phyloP scores from a whole-genome alignment of 2,329 filamentous ascomycete species.

The Cladophialophora chaetospira region DNA sequence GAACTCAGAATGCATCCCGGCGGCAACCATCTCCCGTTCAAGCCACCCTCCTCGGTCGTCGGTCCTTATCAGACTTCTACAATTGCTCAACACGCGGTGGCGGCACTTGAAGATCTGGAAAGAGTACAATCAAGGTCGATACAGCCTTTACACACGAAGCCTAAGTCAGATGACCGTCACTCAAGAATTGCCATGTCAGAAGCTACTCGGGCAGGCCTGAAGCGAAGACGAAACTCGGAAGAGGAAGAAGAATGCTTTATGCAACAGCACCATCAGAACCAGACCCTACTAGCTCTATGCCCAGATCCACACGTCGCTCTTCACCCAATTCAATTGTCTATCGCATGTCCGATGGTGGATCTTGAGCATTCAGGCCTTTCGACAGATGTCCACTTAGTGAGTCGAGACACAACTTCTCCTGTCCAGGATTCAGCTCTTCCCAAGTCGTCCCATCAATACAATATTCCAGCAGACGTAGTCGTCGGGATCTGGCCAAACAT shows the following conservation, averaged over 20 bases:
- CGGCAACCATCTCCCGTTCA: not conserved
- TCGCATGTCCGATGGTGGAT: too few relatives aligned
- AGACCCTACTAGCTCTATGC: too few relatives aligned
- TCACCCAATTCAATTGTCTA: too few relatives aligned
- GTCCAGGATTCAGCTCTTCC: not conserved
- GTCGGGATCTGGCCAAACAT: not conserved
- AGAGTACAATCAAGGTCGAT: not conserved
- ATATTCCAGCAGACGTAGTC: not conserved
- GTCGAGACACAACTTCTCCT: not conserved
- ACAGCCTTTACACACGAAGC: not conserved
- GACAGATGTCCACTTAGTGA: too few relatives aligned
- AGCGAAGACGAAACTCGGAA: too few relatives aligned
- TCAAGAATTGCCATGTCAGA: not conserved
- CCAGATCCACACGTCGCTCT: too few relatives aligned
- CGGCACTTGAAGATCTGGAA: not conserved
- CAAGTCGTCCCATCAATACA: not conserved
- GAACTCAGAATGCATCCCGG: constrained; percentile 8
- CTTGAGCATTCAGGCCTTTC: too few relatives aligned
- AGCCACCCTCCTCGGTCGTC: not conserved
- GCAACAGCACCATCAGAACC: too few relatives aligned
- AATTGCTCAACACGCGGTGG: not conserved
- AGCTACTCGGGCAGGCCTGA: not conserved
- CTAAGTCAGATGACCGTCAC: not conserved
- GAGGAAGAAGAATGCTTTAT: too few relatives aligned
- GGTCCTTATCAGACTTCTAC: not conserved